Conservation (phyloP, 768 basidiomycete species). For the Lyophyllum shimeji region DNA sequence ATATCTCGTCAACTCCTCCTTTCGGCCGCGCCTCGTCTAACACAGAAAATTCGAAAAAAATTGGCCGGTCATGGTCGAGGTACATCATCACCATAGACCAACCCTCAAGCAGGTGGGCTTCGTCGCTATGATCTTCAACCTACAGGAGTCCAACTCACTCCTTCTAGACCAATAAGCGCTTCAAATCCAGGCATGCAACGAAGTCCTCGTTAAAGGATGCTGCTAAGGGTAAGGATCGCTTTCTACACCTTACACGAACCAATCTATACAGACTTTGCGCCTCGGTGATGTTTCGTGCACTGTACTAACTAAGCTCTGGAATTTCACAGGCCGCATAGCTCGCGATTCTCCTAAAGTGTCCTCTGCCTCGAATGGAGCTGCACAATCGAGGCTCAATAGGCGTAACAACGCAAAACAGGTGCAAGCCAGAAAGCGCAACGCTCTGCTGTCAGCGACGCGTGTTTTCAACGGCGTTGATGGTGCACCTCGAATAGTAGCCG, state of each 20-base stretch:
- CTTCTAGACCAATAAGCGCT: constrained; percentile 80
- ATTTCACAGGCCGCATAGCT: constrained; percentile 51
- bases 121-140: background rate
- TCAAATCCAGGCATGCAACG: constrained; percentile 89
- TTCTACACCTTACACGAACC: background rate
- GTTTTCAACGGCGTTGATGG: constrained; percentile 78
- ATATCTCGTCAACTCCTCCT: background rate
- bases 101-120: constrained; percentile 78
- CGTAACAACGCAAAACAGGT: constrained; percentile 84
- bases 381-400: constrained; percentile 77
- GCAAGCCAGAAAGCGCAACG: constrained; percentile 68
- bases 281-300: no score
- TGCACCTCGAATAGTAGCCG: constrained; percentile 82
- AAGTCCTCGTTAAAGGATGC: constrained; percentile 83
- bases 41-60: background rate
- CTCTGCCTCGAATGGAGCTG: constrained; percentile 44
- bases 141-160: background rate
- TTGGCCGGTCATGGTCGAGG: constrained; percentile 34
- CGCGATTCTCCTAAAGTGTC: constrained; percentile 56
- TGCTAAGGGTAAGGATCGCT: constrained; percentile 66
- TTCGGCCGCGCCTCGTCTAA: no score
- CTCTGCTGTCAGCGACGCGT: constrained; percentile 68
- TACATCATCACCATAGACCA: constrained; percentile 71
- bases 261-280: no score
- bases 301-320: background rate